Conservation (phyloP, 345 rosid species). For the Eucalyptus pauciflora region DNA sequence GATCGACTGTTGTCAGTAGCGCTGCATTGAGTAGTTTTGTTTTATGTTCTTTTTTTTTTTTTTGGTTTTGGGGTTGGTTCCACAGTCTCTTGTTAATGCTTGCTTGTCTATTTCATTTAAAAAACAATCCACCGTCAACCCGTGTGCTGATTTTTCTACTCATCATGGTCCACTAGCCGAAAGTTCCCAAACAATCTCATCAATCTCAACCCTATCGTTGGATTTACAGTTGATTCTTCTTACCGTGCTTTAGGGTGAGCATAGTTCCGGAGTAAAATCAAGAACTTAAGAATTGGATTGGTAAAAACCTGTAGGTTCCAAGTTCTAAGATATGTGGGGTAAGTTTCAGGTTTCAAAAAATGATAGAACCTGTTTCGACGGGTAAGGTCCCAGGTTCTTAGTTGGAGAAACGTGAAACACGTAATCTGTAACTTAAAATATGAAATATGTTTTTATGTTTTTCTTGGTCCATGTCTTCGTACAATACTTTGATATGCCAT, state of each 20-base stretch:
- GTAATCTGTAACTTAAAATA: too few species aligned
- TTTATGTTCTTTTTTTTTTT: accelerated
- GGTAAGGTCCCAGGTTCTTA: accelerated
- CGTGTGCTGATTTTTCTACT: not conserved
- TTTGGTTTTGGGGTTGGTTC: not conserved
- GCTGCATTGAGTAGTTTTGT: not conserved
- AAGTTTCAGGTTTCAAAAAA: too few species aligned
- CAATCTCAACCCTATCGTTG: not conserved
- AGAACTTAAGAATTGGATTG: too few species aligned
- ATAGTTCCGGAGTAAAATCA: accelerated
- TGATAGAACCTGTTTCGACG: accelerated
- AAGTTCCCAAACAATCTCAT: not conserved
- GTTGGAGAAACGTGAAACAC: accelerated
- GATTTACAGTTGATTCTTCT: not conserved
- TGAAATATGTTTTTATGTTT: too few species aligned
- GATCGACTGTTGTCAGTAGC: not conserved
- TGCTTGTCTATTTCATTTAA: not conserved
- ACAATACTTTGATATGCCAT: accelerated
- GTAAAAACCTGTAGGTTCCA: too few species aligned
- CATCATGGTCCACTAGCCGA: not conserved
- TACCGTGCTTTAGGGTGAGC: not conserved
- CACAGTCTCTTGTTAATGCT: not conserved
- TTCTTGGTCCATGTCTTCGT: accelerated
- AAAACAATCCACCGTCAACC: not conserved
- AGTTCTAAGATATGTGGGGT: accelerated